phyloP scores from a whole-genome alignment of 495 filamentous ascomycete species.

The Daldinia concentrica region DNA sequence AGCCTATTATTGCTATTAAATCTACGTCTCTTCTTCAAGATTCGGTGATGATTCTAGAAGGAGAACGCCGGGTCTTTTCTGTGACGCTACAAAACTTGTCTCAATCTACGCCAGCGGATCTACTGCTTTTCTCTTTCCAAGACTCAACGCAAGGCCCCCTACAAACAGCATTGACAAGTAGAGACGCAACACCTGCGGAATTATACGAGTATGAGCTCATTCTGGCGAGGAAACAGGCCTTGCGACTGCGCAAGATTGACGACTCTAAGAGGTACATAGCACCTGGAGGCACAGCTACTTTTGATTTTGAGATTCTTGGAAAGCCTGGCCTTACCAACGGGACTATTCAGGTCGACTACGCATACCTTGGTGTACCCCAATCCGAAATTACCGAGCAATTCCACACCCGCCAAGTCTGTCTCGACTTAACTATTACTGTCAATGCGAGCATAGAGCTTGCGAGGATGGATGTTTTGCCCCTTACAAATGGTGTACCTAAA shows the following conservation, averaged over 20 bases:
- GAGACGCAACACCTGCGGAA: conserved; percentile 77
- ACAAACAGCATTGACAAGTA: conserved; percentile 76
- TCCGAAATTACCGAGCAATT: conserved; percentile 75
- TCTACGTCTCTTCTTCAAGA: conserved; percentile 82
- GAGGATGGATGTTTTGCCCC: conserved; percentile 79
- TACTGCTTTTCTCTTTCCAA: conserved; percentile 85
- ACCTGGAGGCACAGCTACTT: conserved; percentile 73
- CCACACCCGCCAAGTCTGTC: conserved; percentile 82
- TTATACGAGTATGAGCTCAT: conserved; percentile 86
- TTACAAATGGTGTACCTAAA: conserved; percentile 62
- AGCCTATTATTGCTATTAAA: conserved; percentile 79
- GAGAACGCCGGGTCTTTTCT: conserved; percentile 78
- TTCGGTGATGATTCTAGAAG: conserved; percentile 90
- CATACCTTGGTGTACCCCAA: conserved; percentile 69
- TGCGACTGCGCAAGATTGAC: conserved; percentile 68
- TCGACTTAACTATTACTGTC: conserved; percentile 87
- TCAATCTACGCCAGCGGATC: conserved; percentile 73
- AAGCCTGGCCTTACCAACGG: conserved; percentile 85
- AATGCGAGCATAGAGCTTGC: conserved; percentile 86
- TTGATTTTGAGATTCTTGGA: conserved; percentile 85
- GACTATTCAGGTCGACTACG: conserved; percentile 85
- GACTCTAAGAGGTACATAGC: conserved; percentile 66
- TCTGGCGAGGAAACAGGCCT: conserved; percentile 75
- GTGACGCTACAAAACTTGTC: conserved; percentile 85
- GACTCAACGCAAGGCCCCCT: conserved; percentile 84